Percentiles rank a stretch among this genome's conserved stretches.
Conservation (phyloP, 2,329 filamentous ascomycete genomes). For the Setomelanomma holmii region DNA sequence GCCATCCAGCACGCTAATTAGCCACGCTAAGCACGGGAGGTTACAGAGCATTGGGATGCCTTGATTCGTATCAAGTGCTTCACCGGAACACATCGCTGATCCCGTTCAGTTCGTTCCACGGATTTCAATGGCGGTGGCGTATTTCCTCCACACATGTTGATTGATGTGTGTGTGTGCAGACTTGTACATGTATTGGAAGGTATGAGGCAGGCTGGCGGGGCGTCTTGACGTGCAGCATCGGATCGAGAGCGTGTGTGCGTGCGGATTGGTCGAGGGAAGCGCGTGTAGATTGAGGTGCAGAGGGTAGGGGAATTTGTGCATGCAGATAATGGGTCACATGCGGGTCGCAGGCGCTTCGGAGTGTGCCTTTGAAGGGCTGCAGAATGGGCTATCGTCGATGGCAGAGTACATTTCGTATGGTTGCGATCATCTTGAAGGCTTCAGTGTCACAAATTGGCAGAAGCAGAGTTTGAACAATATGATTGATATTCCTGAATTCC, state of each 20-base stretch:
- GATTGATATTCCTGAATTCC: neutral
- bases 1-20: constrained; percentile 19
- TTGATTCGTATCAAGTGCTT: constrained; percentile 5
- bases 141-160: too few relatives aligned
- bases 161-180: too few relatives aligned
- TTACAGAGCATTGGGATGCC: constrained; percentile 28
- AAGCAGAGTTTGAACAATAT: neutral
- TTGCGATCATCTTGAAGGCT: too few relatives aligned
- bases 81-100: too few relatives aligned
- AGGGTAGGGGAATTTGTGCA: neutral
- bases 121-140: too few relatives aligned
- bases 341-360: constrained; percentile 7
- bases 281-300: neutral
- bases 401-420: too few relatives aligned
- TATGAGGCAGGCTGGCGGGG: neutral
- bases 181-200: too few relatives aligned
- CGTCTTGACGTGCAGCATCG: neutral
- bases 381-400: neutral
- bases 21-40: constrained; percentile 27
- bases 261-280: neutral
- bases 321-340: constrained; percentile 6
- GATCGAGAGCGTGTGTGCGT: neutral
- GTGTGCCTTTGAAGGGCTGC: neutral
- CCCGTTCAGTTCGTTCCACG: too few relatives aligned
- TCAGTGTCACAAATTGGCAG: neutral